These are phyloP conservation scores for Solanum arcanum DNA, from an alignment of 257 asterid species.

Conservation along the genomic window DNA sequence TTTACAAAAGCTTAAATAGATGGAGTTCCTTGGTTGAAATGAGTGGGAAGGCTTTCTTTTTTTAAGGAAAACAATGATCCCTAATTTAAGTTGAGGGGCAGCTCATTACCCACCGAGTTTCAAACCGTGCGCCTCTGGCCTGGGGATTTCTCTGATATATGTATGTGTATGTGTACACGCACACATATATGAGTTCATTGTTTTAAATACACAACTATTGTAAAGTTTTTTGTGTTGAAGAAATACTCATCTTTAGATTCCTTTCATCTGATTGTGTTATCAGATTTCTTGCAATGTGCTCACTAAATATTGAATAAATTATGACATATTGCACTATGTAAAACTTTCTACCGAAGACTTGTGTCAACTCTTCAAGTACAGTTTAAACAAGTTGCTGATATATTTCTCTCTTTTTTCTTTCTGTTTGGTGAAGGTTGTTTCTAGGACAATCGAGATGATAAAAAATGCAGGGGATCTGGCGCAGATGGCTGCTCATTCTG, in stretches of 20 bases:
- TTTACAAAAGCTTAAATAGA: background rate
- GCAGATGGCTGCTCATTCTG: slow-evolving; percentile 22
- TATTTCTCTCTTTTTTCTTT: background rate
- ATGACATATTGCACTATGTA: background rate
- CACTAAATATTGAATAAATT: background rate
- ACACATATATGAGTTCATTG: background rate
- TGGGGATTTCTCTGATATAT: background rate
- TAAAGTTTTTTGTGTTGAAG: background rate
- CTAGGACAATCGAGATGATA: slow-evolving; percentile 56
- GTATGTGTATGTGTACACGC: background rate
- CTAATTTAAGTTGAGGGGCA: background rate
- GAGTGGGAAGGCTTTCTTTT: background rate
- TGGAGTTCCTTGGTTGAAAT: background rate
- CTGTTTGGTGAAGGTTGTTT: slow-evolving; percentile 44
- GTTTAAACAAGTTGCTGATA: background rate
- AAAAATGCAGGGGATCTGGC: slow-evolving; percentile 43
- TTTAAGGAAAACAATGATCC: background rate
- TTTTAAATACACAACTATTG: background rate
- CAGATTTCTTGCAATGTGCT: background rate
- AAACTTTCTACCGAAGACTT: background rate
- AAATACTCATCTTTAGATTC: background rate
- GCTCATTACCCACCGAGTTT: background rate
- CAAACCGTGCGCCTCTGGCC: background rate
- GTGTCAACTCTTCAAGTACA: background rate
- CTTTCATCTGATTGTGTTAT: background rate